phyloP scores from a whole-genome alignment of 352 stramenopile species.

The Globisporangium spinosum region DNA sequence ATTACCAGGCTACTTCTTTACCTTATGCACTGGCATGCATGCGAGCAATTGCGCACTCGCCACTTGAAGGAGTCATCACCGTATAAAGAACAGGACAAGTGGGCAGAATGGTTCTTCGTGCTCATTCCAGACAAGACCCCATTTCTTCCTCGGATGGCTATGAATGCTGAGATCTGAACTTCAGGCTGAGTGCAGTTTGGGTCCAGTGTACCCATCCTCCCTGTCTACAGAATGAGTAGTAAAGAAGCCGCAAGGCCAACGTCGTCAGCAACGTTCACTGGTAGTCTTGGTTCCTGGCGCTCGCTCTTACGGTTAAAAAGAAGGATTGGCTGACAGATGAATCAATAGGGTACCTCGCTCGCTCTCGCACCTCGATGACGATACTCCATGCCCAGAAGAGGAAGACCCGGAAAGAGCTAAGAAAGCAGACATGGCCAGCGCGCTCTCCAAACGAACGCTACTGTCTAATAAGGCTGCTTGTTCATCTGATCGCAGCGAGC shows the following conservation, averaged over 20 bases:
- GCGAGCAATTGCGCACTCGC: background rate
- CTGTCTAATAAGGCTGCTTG: background rate
- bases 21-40: background rate
- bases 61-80: background rate
- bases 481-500: background rate
- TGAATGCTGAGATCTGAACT: background rate
- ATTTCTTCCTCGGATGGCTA: background rate
- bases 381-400: too few relatives aligned
- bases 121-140: background rate
- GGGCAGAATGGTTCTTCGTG: background rate
- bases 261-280: background rate
- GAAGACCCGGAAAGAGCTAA: background rate
- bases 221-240: background rate
- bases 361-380: too few relatives aligned
- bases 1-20: background rate
- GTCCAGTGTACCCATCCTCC: background rate
- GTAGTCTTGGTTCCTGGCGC: too few relatives aligned
- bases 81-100: background rate
- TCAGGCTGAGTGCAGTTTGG: background rate
- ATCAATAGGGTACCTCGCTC: too few relatives aligned
- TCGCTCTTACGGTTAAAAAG: too few relatives aligned
- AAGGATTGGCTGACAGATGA: too few relatives aligned
- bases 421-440: background rate
- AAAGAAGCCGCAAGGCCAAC: background rate
- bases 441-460: background rate